Conservation (phyloP, 345 rosid species). For the Populus davidiana region DNA sequence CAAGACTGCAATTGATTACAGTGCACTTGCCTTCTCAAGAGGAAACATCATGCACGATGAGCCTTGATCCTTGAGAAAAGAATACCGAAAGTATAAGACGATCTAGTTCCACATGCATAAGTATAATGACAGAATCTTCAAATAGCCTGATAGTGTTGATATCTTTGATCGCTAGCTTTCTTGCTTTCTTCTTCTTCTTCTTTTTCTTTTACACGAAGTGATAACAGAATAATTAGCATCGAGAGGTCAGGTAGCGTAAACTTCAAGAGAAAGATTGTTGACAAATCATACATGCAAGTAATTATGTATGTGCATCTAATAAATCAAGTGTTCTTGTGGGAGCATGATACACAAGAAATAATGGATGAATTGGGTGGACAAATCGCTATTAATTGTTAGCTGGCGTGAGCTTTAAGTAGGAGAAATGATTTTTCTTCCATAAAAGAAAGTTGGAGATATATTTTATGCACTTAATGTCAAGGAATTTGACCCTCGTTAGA, state of each 20-base stretch:
- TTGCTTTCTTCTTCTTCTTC: not conserved
- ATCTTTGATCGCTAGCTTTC: not conserved
- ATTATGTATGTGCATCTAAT: not conserved
- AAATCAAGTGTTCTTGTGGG: not conserved
- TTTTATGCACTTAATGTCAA: not conserved
- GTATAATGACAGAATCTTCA: not conserved
- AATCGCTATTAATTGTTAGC: not conserved
- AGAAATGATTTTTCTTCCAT: not conserved
- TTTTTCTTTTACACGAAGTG: not conserved
- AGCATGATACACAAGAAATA: not conserved
- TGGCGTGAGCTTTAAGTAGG: slow-evolving; percentile 9
- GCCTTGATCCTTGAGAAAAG: slow-evolving; percentile 16
- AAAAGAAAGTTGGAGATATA: no score
- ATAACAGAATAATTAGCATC: not conserved
- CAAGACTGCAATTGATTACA: not conserved
- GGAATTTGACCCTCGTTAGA: not conserved
- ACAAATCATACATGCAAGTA: not conserved
- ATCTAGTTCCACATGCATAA: slow-evolving; percentile 4
- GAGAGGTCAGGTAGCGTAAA: slow-evolving; percentile 9
- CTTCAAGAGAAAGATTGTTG: slow-evolving; percentile 29
- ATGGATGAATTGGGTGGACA: not conserved
- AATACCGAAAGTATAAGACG: slow-evolving; percentile 5
- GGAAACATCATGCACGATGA: slow-evolving; percentile 11
- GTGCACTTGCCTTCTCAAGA: slow-evolving; percentile 5
- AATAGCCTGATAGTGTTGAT: not conserved